Evolutionary conservation across 495 filamentous ascomycete species (phyloP).

Genomic region (Trichoderma erinaceum): DNA sequence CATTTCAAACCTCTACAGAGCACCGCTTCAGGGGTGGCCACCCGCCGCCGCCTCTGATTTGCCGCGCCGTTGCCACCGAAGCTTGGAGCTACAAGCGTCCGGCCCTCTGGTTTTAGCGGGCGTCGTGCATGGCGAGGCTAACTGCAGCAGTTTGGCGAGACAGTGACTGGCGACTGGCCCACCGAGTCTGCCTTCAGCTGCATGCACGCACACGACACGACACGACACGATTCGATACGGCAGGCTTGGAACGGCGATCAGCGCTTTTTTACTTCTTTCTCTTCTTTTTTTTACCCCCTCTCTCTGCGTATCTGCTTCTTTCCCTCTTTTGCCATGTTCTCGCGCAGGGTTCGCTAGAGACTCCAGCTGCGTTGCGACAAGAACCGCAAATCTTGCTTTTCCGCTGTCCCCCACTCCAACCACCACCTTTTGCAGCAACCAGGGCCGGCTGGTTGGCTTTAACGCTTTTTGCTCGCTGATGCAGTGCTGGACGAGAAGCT

Average conservation of each 20-base stretch:
- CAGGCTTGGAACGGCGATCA: background rate
- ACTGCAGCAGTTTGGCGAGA: background rate
- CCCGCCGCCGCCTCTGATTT: background rate
- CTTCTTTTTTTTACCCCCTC: background rate
- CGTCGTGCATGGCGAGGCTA: constrained; percentile 4
- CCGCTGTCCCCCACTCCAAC: background rate
- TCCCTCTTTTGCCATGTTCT: background rate
- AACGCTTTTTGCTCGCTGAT: no score
- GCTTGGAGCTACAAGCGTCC: background rate
- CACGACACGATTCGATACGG: background rate
- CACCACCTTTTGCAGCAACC: background rate
- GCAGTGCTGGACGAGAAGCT: no score
- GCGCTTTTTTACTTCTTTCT: constrained; percentile 9
- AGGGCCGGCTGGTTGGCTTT: background rate
- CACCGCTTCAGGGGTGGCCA: background rate
- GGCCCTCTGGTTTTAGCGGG: background rate
- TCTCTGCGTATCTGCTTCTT: background rate
- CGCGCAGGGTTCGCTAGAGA: constrained; percentile 8
- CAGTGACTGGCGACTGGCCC: background rate
- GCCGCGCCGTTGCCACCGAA: constrained; percentile 1
- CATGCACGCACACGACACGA: background rate
- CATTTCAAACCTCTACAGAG: no score
- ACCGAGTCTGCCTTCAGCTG: constrained; percentile 11
- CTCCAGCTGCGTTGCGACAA: background rate
- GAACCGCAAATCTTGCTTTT: no score